Percentiles rank a stretch among this genome's conserved stretches.
Conservation (phyloP, 2,329 filamentous ascomycete genomes). For the Thyridium curvatum region DNA sequence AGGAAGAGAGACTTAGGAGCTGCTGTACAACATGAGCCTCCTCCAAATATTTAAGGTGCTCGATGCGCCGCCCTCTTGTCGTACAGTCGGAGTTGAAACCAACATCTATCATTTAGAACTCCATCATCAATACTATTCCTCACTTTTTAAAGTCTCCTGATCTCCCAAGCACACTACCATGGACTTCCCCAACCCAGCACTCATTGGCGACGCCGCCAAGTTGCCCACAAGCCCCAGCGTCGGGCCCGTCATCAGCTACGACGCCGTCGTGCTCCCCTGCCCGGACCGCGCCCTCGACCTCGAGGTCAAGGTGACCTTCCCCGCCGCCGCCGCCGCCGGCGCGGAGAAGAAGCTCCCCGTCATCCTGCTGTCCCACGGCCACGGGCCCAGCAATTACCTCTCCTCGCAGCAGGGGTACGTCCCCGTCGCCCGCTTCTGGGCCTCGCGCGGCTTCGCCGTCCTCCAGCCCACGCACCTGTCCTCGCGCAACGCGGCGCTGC, state of each 20-base stretch:
- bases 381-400: slow-evolving; percentile 28
- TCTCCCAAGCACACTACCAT: no score
- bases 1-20: no score
- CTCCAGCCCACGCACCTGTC: slow-evolving; percentile 34
- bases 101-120: no score
- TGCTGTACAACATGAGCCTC: no score
- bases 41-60: no score
- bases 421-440: slow-evolving; percentile 33
- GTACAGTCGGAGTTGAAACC: no score
- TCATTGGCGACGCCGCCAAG: slow-evolving; percentile 17
- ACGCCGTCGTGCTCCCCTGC: slow-evolving; percentile 19
- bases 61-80: no score
- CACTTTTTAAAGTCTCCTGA: no score
- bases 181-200: slow-evolving; percentile 8
- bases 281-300: slow-evolving; percentile 19
- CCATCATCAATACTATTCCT: no score
- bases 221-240: slow-evolving; percentile 24
- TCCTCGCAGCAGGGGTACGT: slow-evolving; percentile 34
- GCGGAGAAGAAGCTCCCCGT: slow-evolving; percentile 20
- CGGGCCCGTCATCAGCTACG: slow-evolving; percentile 22
- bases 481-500: slow-evolving; percentile 22
- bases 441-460: slow-evolving; percentile 33
- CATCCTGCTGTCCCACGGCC: slow-evolving; percentile 32
- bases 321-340: slow-evolving; percentile 15
- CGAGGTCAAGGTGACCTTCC: slow-evolving; percentile 27